Conservation (phyloP, 768 basidiomycete species). For the Agrocybe praecox region DNA sequence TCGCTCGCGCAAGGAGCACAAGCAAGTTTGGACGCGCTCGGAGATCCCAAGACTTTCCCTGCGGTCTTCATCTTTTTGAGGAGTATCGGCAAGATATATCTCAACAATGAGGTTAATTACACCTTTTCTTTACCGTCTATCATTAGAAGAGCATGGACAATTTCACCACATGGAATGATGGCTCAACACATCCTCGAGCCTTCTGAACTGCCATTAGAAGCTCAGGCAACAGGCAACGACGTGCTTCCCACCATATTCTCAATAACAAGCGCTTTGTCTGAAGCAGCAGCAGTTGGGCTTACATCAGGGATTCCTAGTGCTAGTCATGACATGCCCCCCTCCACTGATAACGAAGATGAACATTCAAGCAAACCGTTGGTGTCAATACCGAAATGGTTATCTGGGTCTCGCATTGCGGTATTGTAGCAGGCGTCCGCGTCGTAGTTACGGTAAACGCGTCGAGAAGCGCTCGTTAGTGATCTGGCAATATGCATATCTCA, state of each 20-base stretch:
- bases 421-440: constrained; percentile 50
- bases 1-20: constrained; percentile 44
- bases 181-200: constrained; percentile 75
- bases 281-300: constrained; percentile 71
- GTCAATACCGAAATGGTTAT: constrained; percentile 68
- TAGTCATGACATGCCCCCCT: constrained; percentile 30
- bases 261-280: constrained; percentile 74
- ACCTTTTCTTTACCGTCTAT: constrained; percentile 83
- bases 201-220: constrained; percentile 67
- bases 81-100: constrained; percentile 70
- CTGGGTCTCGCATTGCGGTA: constrained; percentile 55
- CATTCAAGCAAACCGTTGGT: constrained; percentile 50
- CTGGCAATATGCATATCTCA: constrained; percentile 75
- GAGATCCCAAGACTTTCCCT: constrained; percentile 40
- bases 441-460: constrained; percentile 61
- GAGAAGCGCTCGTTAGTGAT: constrained; percentile 56
- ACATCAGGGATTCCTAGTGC: constrained; percentile 62
- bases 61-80: constrained; percentile 81
- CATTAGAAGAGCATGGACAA: constrained; percentile 77
- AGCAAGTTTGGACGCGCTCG: constrained; percentile 34
- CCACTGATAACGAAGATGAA: constrained; percentile 57
- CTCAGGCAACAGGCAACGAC: constrained; percentile 62
- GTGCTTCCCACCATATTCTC: constrained; percentile 82
- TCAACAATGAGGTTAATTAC: constrained; percentile 72
- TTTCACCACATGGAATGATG: constrained; percentile 78